These are phyloP conservation scores for Podaxis rugospora DNA, from an alignment of 768 basidiomycete genomes.

Conservation along the genomic window DNA sequence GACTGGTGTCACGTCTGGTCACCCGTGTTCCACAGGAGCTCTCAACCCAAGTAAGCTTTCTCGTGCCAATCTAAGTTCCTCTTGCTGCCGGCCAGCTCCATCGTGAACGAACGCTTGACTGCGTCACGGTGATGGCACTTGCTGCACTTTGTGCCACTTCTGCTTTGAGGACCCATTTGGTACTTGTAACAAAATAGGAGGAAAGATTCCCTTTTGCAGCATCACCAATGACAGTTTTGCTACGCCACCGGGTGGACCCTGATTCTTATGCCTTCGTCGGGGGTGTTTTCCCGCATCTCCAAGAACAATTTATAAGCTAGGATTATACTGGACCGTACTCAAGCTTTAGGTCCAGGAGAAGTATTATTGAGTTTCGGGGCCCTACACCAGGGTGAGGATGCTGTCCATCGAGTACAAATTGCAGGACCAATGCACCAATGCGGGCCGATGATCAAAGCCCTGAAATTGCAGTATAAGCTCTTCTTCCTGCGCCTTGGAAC, in stretches of 20 bases:
- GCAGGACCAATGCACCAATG: too few relatives aligned
- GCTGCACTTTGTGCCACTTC: background rate
- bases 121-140: constrained; percentile 1
- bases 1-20: background rate
- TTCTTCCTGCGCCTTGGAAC: too few relatives aligned
- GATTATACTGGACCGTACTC: too few relatives aligned
- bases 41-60: background rate
- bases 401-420: too few relatives aligned
- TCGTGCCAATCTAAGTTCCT: constrained; percentile 1
- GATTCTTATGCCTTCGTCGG: background rate
- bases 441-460: too few relatives aligned
- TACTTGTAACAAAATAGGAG: constrained; percentile 5
- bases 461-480: too few relatives aligned
- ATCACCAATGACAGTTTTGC: background rate
- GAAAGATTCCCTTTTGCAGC: constrained; percentile 9
- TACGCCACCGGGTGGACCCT: background rate
- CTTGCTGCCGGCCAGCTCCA: background rate
- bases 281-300: background rate
- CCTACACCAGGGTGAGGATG: too few relatives aligned
- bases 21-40: background rate
- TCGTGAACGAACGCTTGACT: background rate
- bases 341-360: too few relatives aligned
- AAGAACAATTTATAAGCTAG: too few relatives aligned
- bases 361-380: too few relatives aligned
- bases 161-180: background rate